Conservation (phyloP, 768 basidiomycete genomes). For the Naganishia vishniacii region DNA sequence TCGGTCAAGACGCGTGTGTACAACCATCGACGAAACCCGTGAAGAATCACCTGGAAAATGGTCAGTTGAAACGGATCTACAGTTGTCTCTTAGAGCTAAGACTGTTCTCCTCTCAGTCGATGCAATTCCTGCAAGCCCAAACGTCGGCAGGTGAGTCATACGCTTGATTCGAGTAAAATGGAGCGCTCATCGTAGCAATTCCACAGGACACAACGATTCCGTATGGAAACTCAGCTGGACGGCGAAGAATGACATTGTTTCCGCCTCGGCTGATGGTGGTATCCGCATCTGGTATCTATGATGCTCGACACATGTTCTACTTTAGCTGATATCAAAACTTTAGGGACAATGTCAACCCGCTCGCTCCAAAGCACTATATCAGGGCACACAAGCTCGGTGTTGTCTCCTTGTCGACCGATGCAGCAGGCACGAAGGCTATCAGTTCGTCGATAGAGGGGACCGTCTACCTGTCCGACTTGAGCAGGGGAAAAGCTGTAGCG, state of each 20-base stretch:
- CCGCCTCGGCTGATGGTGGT: slow-evolving; percentile 45
- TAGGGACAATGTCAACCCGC: slow-evolving; percentile 54
- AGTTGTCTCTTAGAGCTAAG: neutral
- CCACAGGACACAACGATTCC: slow-evolving; percentile 41
- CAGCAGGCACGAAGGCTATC: slow-evolving; percentile 60
- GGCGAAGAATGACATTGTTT: slow-evolving; percentile 37
- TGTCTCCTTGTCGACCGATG: slow-evolving; percentile 68
- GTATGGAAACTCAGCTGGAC: slow-evolving; percentile 47
- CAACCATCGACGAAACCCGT: too few species aligned
- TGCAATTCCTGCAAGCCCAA: slow-evolving; percentile 29
- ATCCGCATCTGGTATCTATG: slow-evolving; percentile 37
- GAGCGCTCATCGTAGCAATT: neutral
- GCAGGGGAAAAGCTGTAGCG: slow-evolving; percentile 59
- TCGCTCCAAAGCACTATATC: slow-evolving; percentile 59
- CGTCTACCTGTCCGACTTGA: slow-evolving; percentile 68
- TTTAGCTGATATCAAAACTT: too few species aligned
- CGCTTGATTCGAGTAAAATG: neutral
- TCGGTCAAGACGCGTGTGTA: too few species aligned
- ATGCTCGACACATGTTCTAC: too few species aligned
- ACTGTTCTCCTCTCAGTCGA: slow-evolving; percentile 18
- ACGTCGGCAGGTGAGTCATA: slow-evolving; percentile 21
- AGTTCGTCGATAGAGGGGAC: slow-evolving; percentile 81
- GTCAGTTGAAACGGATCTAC: neutral
- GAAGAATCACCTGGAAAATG: neutral
- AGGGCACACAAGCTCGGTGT: slow-evolving; percentile 77